These are phyloP conservation scores for Xylaria sp. DNA, from an alignment of 2,329 filamentous ascomycete species.

Conservation along the genomic window DNA sequence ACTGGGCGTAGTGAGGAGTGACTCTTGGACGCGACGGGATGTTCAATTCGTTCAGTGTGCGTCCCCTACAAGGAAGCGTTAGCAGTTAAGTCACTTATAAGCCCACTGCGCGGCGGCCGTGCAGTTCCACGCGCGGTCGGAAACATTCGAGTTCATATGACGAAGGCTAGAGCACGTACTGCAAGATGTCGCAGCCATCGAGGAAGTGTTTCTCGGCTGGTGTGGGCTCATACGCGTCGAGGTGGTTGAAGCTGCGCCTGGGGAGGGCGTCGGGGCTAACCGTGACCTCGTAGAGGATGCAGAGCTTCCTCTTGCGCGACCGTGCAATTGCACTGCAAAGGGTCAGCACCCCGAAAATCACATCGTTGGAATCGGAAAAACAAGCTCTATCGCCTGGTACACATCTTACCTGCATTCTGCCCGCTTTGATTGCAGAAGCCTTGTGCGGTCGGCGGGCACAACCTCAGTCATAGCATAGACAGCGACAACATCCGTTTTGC, in stretches of 20 bases:
- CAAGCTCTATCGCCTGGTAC: constrained; percentile 58
- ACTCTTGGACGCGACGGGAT: constrained; percentile 62
- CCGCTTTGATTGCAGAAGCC: constrained; percentile 73
- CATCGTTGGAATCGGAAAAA: constrained; percentile 63
- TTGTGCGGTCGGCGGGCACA: constrained; percentile 72
- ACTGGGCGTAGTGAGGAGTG: constrained; percentile 54
- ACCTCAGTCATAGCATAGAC: constrained; percentile 78
- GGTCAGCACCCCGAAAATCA: constrained; percentile 58
- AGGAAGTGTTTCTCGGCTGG: constrained; percentile 66
- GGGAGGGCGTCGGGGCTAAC: constrained; percentile 73
- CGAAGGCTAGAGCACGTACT: constrained; percentile 59
- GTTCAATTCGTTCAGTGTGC: constrained; percentile 62
- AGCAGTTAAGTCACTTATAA: constrained; percentile 35
- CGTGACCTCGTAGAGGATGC: constrained; percentile 84
- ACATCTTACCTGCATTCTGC: constrained; percentile 69
- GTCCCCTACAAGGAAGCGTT: constrained; percentile 54
- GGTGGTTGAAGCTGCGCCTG: constrained; percentile 66
- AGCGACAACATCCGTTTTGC: constrained; percentile 76
- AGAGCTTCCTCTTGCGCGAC: constrained; percentile 91
- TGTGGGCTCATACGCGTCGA: constrained; percentile 65
- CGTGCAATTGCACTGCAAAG: constrained; percentile 73
- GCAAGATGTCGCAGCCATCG: constrained; percentile 66
- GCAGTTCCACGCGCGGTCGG: constrained; percentile 33
- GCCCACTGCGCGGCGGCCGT: constrained; percentile 16
- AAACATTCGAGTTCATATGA: constrained; percentile 1